phyloP scores from a whole-genome alignment of 2,329 filamentous ascomycete species.

The Colletotrichum kahawae region DNA sequence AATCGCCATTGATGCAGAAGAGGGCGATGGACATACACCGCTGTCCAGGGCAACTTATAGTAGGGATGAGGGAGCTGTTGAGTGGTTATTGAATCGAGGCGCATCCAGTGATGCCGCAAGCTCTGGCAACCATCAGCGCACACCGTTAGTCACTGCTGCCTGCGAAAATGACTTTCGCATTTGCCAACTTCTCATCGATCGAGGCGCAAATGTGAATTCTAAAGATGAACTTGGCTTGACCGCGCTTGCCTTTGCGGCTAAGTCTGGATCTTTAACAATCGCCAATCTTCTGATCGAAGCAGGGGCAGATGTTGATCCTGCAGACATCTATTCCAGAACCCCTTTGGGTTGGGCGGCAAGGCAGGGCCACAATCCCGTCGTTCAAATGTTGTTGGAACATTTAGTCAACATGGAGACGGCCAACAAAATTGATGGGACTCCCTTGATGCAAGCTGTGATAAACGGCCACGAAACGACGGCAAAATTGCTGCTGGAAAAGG shows the following conservation, averaged over 20 bases:
- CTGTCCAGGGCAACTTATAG: background rate
- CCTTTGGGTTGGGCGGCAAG: background rate
- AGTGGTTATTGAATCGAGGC: background rate
- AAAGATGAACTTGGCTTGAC: background rate
- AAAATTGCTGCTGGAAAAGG: background rate
- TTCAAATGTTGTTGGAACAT: background rate
- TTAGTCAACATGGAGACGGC: background rate
- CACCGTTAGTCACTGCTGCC: background rate
- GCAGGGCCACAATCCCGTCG: background rate
- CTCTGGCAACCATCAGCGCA: background rate
- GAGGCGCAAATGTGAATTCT: background rate
- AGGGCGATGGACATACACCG: background rate
- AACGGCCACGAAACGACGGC: background rate
- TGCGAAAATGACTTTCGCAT: accelerated
- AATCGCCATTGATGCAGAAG: background rate
- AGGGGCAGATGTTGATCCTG: background rate
- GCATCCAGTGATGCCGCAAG: background rate
- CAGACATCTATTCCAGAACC: background rate
- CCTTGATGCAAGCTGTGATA: background rate
- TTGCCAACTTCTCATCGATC: background rate
- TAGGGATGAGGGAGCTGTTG: background rate
- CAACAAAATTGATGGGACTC: background rate
- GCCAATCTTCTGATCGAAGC: background rate
- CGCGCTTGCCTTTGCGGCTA: background rate
- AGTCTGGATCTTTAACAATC: background rate